phyloP scores from a whole-genome alignment of 371 early-diverging fungal genomes.

The Umbelopsis sp. region DNA sequence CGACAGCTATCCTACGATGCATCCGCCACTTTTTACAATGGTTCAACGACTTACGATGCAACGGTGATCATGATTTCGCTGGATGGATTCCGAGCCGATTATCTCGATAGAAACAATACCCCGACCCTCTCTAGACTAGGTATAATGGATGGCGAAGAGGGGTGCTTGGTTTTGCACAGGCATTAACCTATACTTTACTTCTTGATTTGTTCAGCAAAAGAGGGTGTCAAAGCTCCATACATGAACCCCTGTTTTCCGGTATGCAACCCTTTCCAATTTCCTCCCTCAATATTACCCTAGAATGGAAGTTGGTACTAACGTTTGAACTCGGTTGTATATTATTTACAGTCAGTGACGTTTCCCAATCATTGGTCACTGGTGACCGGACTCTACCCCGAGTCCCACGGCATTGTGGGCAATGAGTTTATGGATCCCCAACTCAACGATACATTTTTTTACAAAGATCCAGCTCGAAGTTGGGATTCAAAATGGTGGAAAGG shows the following conservation, averaged over 20 bases:
- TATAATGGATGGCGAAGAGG: slow-evolving; percentile 23
- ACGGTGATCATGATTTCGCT: slow-evolving; percentile 87
- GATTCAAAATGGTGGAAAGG: slow-evolving; percentile 88
- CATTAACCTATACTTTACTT: not conserved
- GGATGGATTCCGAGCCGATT: slow-evolving; percentile 92
- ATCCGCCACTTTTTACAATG: slow-evolving; percentile 48
- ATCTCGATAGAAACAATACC: slow-evolving; percentile 75
- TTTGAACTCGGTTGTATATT: not conserved
- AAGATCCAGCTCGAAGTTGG: slow-evolving; percentile 53
- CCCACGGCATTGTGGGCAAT: slow-evolving; percentile 94
- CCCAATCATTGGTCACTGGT: slow-evolving; percentile 94
- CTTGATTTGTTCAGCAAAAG: slow-evolving; percentile 30
- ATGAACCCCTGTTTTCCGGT: slow-evolving; percentile 81
- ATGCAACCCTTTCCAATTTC: slow-evolving; percentile 20
- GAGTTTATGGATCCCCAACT: slow-evolving; percentile 79
- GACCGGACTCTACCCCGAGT: slow-evolving; percentile 90
- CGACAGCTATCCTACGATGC: not conserved
- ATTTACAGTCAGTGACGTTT: slow-evolving; percentile 74
- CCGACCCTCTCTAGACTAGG: slow-evolving; percentile 69
- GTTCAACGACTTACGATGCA: slow-evolving; percentile 70
- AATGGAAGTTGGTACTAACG: not conserved
- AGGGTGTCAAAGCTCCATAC: slow-evolving; percentile 61
- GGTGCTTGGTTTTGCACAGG: no score
- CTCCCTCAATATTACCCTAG: not conserved
- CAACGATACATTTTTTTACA: slow-evolving; percentile 80